Evolutionary conservation across 1,139 yeast genomes (phyloP).

Genomic region (Candida dubliniensis): DNA sequence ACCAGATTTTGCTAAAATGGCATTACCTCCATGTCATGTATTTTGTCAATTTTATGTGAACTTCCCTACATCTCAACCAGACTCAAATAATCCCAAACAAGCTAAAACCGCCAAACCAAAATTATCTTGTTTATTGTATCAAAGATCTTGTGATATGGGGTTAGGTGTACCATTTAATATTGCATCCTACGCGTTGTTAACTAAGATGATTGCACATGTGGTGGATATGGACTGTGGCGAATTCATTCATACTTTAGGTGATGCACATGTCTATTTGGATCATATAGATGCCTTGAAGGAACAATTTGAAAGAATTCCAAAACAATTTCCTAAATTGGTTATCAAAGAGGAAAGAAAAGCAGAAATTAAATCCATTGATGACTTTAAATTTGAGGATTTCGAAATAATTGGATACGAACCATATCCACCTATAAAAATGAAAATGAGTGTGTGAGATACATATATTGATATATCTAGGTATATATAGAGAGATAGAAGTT

Average conservation of each 20-base stretch:
- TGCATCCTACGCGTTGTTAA: slow-evolving; percentile 90
- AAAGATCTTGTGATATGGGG: slow-evolving; percentile 99
- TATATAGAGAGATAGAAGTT: not conserved
- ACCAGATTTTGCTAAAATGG: slow-evolving; percentile 90
- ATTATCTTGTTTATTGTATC: slow-evolving; percentile 86
- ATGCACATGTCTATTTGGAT: slow-evolving; percentile 90
- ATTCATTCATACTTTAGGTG: slow-evolving; percentile 93
- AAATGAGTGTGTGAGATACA: slow-evolving; percentile 55
- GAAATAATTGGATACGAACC: slow-evolving; percentile 78
- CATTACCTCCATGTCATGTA: slow-evolving; percentile 97
- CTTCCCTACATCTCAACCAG: slow-evolving; percentile 52
- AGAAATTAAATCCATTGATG: slow-evolving; percentile 70
- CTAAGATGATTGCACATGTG: slow-evolving; percentile 93
- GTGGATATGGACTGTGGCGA: slow-evolving; percentile 95
- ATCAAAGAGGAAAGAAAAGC: slow-evolving; percentile 56
- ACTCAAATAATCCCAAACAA: slow-evolving; percentile 17
- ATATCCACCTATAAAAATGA: slow-evolving; percentile 84
- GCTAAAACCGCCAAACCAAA: slow-evolving; percentile 47
- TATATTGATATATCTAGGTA: too few species aligned
- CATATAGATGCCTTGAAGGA: slow-evolving; percentile 87
- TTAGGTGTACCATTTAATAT: slow-evolving; percentile 97
- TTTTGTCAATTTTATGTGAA: slow-evolving; percentile 93
- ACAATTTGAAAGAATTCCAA: slow-evolving; percentile 75
- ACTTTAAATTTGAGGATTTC: slow-evolving; percentile 84
- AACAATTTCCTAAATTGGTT: slow-evolving; percentile 71